Evolutionary conservation across 2,329 filamentous ascomycete species (phyloP).

Genomic region (Xylariaceae sp.): DNA sequence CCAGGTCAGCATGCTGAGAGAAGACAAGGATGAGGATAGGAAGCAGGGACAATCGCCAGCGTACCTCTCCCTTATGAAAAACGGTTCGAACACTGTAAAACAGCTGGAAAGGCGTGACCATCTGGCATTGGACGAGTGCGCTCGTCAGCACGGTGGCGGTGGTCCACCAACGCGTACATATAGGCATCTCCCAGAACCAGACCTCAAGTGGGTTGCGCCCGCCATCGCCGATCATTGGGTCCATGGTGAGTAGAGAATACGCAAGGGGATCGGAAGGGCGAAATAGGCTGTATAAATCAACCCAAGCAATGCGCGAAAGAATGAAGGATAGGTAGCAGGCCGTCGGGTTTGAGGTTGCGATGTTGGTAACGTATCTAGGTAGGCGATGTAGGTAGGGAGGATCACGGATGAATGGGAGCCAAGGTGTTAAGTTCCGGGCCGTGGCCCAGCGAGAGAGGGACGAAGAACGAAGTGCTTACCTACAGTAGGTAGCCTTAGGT

Average conservation of each 20-base stretch:
- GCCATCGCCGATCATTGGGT: constrained; percentile 56
- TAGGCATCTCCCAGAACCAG: constrained; percentile 99
- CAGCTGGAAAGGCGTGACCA: constrained; percentile 88
- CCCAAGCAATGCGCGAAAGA: background rate
- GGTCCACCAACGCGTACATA: constrained; percentile 96
- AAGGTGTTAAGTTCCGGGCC: background rate
- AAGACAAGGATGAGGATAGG: background rate
- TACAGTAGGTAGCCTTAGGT: no score
- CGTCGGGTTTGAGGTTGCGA: background rate
- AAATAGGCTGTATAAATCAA: background rate
- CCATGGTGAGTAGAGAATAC: constrained; percentile 41
- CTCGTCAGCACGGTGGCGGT: constrained; percentile 85
- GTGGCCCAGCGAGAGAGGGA: no score
- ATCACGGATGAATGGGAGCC: background rate
- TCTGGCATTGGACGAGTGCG: constrained; percentile 85
- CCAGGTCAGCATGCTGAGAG: constrained; percentile 12
- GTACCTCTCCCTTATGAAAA: constrained; percentile 85
- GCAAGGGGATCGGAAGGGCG: background rate
- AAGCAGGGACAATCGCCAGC: constrained; percentile 28
- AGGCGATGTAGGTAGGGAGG: background rate
- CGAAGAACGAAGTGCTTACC: no score
- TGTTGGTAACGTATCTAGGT: background rate
- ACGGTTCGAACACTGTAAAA: constrained; percentile 96
- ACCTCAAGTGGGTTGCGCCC: constrained; percentile 78
- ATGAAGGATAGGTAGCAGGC: background rate